Evolutionary conservation across 495 filamentous ascomycete species (phyloP), one percentile per base, ranked within the genome.

Genomic region (Clavariopsis aquatica): DNA sequence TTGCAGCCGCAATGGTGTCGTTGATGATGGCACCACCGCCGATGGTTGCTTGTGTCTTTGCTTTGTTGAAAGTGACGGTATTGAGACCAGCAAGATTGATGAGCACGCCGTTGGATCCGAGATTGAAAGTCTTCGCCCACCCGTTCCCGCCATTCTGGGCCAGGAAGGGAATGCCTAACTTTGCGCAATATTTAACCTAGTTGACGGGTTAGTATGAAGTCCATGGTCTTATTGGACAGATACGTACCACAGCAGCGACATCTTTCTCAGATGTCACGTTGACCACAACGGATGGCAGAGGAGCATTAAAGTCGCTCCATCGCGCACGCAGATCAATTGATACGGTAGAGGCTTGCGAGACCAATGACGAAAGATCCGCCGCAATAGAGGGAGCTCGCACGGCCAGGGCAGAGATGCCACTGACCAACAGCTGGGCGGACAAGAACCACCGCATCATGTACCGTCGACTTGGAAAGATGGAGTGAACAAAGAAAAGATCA

Each of bases 81-180:
- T 75, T 74, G 78, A 87, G 79, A 22, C 75, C 72, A 6, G 75
- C 78, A 6, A 86, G 74, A 62, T 86, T 81, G 54, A 87, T 81
- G 10, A 84, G 75, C 15, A 86, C 54, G 15, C 82, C 83, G 19
- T 62, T 45, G 36, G 2, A 55, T 19, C 54, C 55, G 9, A 66
- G 57, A 23, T 66, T 22, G 52, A 66, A 66, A 2, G 47, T 36
- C 23, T 49, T 51, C n/a, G 57, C 64, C 64, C 64, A 66, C n/a
- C 64, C 64, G 38, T 57, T 57, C 5, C 57, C 64, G 3, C 64
- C 64, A 36, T 62, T 62, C 29, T 66, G 64, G 3, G 57, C 64
- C 10, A 66, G 49, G 28, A 66, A 61, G 2, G 57, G 57, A 20
- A 61, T 34, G 23, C 55, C 52, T 22, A 45, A n/a, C 8, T 57